Conservation (phyloP, 495 filamentous ascomycete genomes). For the Cercophora samala region DNA sequence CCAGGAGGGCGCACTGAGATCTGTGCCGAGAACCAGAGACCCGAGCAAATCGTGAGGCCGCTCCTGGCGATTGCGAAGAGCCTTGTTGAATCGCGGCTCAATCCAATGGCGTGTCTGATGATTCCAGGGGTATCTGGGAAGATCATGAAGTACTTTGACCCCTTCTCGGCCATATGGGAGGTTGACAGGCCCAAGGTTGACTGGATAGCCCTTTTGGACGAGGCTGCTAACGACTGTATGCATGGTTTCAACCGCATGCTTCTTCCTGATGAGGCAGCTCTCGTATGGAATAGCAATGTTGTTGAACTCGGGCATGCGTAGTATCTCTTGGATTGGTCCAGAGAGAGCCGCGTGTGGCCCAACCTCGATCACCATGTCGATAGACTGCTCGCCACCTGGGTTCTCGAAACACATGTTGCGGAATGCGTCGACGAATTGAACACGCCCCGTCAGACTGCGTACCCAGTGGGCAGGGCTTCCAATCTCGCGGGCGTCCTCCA, state of each 20-base stretch:
- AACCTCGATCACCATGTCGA: conserved; percentile 39
- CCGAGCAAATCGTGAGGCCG: conserved; percentile 52
- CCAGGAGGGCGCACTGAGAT: conserved; percentile 41
- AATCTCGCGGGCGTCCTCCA: conserved; percentile 25
- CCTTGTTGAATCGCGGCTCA: conserved; percentile 41
- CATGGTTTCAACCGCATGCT: conserved; percentile 35
- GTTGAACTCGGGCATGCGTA: conserved; percentile 30
- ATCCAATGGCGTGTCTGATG: conserved; percentile 45
- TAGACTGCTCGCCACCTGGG: conserved; percentile 10
- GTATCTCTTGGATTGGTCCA: conserved; percentile 53
- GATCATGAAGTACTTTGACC: conserved; percentile 33
- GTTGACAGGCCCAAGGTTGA: conserved; percentile 43
- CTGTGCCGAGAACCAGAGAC: conserved; percentile 26
- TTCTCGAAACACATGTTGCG: conserved; percentile 28
- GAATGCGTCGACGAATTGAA: conserved; percentile 44
- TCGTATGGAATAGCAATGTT: conserved; percentile 26
- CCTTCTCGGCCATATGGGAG: conserved; percentile 31
- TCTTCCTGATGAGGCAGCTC: conserved; percentile 32
- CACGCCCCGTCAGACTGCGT: conserved; percentile 43
- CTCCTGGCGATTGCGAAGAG: conserved; percentile 36
- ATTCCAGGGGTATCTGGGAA: conserved; percentile 47
- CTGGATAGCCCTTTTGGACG: conserved; percentile 35
- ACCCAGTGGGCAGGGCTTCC: conserved; percentile 42
- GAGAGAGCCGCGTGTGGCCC: conserved; percentile 45
- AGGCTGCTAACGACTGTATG: conserved; percentile 31